Conservation (phyloP, 371 early-diverging fungal species). For the Lichtheimia ornata region DNA sequence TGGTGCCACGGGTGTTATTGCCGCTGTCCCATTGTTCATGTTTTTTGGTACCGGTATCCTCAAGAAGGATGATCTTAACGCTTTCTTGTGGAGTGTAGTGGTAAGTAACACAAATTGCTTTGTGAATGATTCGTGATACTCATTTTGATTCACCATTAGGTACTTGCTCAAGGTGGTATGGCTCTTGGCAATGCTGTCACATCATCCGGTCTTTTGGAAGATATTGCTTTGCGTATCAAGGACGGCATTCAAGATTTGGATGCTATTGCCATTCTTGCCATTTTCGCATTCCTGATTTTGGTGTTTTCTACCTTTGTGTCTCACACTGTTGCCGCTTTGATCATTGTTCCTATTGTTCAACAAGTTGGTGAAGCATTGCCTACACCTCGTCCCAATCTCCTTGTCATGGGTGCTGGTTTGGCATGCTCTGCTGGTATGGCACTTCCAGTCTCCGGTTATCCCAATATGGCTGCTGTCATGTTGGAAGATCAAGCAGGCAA, state of each 20-base stretch:
- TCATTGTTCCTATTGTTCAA: slow-evolving; percentile 81
- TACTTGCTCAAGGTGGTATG: slow-evolving; percentile 94
- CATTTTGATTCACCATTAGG: slow-evolving; percentile 35
- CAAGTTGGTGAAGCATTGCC: slow-evolving; percentile 74
- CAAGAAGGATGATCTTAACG: slow-evolving; percentile 94
- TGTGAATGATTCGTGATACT: not conserved
- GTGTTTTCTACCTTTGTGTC: slow-evolving; percentile 92
- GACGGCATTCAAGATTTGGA: slow-evolving; percentile 62
- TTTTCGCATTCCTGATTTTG: slow-evolving; percentile 69
- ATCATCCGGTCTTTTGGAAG: slow-evolving; percentile 55
- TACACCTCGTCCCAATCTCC: slow-evolving; percentile 80
- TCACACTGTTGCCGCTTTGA: slow-evolving; percentile 92
- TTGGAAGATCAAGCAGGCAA: slow-evolving; percentile 90
- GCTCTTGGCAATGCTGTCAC: slow-evolving; percentile 69
- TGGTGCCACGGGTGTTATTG: slow-evolving; percentile 94
- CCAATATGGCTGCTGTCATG: slow-evolving; percentile 96
- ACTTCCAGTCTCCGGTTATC: slow-evolving; percentile 89
- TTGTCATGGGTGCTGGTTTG: slow-evolving; percentile 79
- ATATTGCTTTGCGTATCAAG: slow-evolving; percentile 75
- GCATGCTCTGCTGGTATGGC: slow-evolving; percentile 55
- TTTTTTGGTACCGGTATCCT: slow-evolving; percentile 85
- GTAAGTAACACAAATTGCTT: slow-evolving; percentile 79
- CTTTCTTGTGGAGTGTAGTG: slow-evolving; percentile 91
- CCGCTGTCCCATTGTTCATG: slow-evolving; percentile 88
- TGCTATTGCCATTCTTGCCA: slow-evolving; percentile 66